A percentile compares a stretch with the other conserved stretches of the same genome.
Conservation (phyloP, 495 filamentous ascomycete species). For the Clohesyomyces aquaticus region DNA sequence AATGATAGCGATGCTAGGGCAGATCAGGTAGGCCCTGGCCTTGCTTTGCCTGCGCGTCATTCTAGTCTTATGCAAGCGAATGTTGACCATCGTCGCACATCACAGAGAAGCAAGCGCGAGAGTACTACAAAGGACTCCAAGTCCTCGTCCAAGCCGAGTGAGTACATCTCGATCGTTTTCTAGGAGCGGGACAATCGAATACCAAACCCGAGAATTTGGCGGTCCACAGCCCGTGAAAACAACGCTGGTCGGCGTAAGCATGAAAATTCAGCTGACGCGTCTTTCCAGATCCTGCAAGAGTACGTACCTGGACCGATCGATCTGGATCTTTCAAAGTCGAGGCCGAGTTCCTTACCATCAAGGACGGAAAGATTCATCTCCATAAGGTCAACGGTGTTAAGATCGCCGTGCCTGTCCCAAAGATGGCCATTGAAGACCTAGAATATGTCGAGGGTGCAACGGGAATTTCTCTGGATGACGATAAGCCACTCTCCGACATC, state of each 20-base stretch:
- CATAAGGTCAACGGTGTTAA: constrained; percentile 98
- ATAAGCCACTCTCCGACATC: constrained; percentile 90
- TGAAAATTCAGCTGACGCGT: constrained; percentile 5
- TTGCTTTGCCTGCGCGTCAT: constrained; percentile 68
- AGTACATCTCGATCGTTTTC: constrained; percentile 47
- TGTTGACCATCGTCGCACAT: constrained; percentile 61
- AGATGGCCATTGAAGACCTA: constrained; percentile 94
- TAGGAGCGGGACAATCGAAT: too few species aligned
- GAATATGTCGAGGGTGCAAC: constrained; percentile 89
- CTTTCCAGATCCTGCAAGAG: constrained; percentile 71
- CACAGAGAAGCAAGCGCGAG: constrained; percentile 73
- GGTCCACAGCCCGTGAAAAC: too few species aligned
- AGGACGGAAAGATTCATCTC: constrained; percentile 94
- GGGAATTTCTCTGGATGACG: constrained; percentile 90
- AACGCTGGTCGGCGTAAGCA: too few species aligned
- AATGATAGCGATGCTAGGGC: constrained; percentile 59
- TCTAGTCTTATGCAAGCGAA: constrained; percentile 65
- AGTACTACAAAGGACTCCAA: constrained; percentile 50
- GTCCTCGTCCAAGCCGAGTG: constrained; percentile 70
- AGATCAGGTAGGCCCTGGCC: constrained; percentile 77
- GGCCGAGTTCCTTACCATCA: constrained; percentile 91
- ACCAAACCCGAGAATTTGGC: too few species aligned
- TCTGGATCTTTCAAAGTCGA: constrained; percentile 96
- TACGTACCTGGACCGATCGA: constrained; percentile 91
- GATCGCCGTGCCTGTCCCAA: constrained; percentile 90